These are phyloP conservation scores for Cyclospora cayetanensis DNA, from an alignment of 169 alveolate species.

Conservation along the genomic window DNA sequence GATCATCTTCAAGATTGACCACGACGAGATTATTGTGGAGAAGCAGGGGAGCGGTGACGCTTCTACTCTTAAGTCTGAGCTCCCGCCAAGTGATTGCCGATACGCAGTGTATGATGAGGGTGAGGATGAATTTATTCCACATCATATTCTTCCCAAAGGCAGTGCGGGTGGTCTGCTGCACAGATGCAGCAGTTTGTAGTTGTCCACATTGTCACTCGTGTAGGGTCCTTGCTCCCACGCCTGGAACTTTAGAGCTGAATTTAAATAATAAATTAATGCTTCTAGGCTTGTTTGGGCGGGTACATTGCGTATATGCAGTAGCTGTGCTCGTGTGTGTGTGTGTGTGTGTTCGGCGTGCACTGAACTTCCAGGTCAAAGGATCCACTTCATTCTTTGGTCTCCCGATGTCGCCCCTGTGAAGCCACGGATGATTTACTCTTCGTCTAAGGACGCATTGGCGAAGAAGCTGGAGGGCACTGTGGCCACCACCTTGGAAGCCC, in stretches of 20 bases:
- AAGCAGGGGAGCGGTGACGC: slow-evolving; percentile 74
- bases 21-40: slow-evolving; percentile 76
- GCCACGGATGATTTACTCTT: slow-evolving; percentile 80
- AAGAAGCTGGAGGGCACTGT: slow-evolving; percentile 79
- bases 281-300: background rate
- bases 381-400: slow-evolving; percentile 77
- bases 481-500: slow-evolving; percentile 78
- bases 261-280: no score
- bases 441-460: slow-evolving; percentile 80
- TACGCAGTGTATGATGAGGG: slow-evolving; percentile 80
- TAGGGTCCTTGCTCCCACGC: no score
- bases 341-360: background rate
- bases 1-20: slow-evolving; percentile 76
- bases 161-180: no score
- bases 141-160: no score
- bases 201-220: no score
- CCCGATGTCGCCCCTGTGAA: slow-evolving; percentile 80
- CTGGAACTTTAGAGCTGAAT: no score
- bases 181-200: no score
- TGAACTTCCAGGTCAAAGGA: slow-evolving; percentile 49
- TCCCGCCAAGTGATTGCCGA: slow-evolving; percentile 78
- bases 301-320: background rate
- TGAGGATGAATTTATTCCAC: no score
- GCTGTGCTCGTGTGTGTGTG: background rate
- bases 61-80: slow-evolving; percentile 65